Percentiles rank a stretch among this genome's conserved stretches.
Evolutionary conservation across 495 filamentous ascomycete genomes (phyloP).

Genomic region (Podospora anserina): DNA sequence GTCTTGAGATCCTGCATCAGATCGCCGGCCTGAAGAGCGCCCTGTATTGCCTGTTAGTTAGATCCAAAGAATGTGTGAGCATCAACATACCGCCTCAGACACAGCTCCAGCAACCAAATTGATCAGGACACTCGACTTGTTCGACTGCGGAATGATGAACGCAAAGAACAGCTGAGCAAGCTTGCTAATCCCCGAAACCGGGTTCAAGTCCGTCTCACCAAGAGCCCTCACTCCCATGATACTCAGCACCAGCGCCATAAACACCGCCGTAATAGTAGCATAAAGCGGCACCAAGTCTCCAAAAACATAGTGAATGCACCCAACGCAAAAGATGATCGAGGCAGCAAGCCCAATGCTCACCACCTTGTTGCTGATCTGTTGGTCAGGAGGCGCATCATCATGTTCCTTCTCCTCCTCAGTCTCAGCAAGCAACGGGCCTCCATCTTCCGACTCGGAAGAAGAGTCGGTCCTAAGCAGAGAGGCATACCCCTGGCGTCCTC

Average conservation of each 20-base stretch:
- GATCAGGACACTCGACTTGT: constrained; percentile 78
- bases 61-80: not conserved
- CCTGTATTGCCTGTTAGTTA: constrained; percentile 52
- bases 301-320: constrained; percentile 77
- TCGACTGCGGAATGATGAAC: constrained; percentile 68
- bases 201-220: constrained; percentile 95
- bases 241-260: constrained; percentile 82
- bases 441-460: constrained; percentile 10
- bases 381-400: constrained; percentile 75
- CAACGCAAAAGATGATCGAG: constrained; percentile 75
- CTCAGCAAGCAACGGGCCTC: constrained; percentile 7
- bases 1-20: constrained; percentile 99
- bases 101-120: constrained; percentile 95
- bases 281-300: constrained; percentile 62
- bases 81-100: constrained; percentile 33
- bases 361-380: constrained; percentile 70
- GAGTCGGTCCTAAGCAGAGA: constrained; percentile 46
- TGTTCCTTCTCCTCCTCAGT: constrained; percentile 19
- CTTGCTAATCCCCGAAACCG: constrained; percentile 94
- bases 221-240: constrained; percentile 95
- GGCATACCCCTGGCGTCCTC: constrained; percentile 13
- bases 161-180: constrained; percentile 94
- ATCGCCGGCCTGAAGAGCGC: constrained; percentile 92
- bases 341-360: constrained; percentile 71
- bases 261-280: constrained; percentile 75